Evolutionary conservation across 2,329 filamentous ascomycete genomes (phyloP).

Genomic region (Ustilaginoidea virens): DNA sequence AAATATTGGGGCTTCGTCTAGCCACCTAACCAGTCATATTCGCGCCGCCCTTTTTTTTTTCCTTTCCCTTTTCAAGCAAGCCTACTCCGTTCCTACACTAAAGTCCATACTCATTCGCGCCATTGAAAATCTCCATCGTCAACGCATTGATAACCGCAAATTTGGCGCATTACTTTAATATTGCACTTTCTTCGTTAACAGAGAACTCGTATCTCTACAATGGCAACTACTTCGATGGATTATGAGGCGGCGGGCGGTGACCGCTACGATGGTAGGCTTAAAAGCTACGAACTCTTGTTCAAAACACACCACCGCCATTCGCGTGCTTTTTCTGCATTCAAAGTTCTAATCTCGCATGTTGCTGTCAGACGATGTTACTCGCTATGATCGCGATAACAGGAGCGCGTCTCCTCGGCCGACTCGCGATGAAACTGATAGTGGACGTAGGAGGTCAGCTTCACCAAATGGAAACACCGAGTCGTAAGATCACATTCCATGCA

Average conservation of each 20-base stretch:
- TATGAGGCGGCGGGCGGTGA: slow-evolving; percentile 54
- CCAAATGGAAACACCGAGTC: slow-evolving; percentile 31
- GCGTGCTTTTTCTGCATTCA: background rate
- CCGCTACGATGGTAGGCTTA: slow-evolving; percentile 42
- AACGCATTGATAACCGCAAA: no score
- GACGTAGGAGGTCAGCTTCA: slow-evolving; percentile 46
- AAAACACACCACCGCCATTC: background rate
- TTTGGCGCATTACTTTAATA: no score
- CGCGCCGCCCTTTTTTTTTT: no score
- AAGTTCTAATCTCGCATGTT: slow-evolving; percentile 1
- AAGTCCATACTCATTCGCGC: no score
- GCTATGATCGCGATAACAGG: slow-evolving; percentile 51
- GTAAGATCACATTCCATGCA: no score
- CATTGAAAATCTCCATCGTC: no score
- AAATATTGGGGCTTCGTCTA: no score
- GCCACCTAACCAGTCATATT: no score
- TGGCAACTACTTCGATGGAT: slow-evolving; percentile 54
- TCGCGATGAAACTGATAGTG: slow-evolving; percentile 44
- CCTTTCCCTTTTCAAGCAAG: no score
- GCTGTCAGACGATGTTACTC: slow-evolving; percentile 42
- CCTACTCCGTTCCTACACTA: no score
- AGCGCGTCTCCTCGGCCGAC: slow-evolving; percentile 47
- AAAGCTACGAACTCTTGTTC: slow-evolving; percentile 4
- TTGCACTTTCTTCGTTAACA: no score
- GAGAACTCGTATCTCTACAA: no score